Evolutionary conservation across 345 rosid species (phyloP), one percentile per base, ranked within the genome.

Genomic region (Toxicodendron radicans): DNA sequence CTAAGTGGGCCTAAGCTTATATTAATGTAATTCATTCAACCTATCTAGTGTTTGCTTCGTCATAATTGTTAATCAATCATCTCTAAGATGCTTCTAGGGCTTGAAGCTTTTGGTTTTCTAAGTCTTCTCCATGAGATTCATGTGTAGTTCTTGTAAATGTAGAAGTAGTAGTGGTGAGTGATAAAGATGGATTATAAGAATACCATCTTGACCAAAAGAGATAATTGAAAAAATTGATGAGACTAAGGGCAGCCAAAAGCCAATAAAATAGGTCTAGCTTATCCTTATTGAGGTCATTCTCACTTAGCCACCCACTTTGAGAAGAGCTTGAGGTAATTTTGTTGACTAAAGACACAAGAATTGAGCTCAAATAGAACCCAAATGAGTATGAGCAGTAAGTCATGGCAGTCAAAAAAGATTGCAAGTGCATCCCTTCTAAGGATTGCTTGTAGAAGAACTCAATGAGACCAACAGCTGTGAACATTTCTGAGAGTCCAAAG

Each of bases 361-460:
- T 68, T 24, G 95, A 79, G 82, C 97, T 90, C 8, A 87, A 67
- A 66, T 87, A 90, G 77, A 88, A 88, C 17, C 95, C 92, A 60
- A 92, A 90, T 2, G 95, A 88, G 75, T 81, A 79, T 0, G 92
- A 92, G 75, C 91, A 87, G 66, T 86, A 86, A 4, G 97, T 87
- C 83, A 87, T 75, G 63, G 95, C 92, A 0, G 91, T 92, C 10
- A 85, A 74, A 64, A 92, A 88, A 0, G 87, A 85, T n/a, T 80
- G 85, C 95, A 90, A 85, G 14, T 80, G 85, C 95, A 90, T 92
- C 56, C 90, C 88, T 49, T 75, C 83, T 0, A 83, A 77, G 0
- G 91, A 84, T 74, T 92, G 93, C 70, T 81, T 86, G 81, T 92
- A 92, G 79, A 92, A 92, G 78, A 92, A 88, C 76, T 88, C 97